Base-by-base conservation (phyloP, 2,329 filamentous ascomycete genomes). In the Fusarium annulatum region DNA sequence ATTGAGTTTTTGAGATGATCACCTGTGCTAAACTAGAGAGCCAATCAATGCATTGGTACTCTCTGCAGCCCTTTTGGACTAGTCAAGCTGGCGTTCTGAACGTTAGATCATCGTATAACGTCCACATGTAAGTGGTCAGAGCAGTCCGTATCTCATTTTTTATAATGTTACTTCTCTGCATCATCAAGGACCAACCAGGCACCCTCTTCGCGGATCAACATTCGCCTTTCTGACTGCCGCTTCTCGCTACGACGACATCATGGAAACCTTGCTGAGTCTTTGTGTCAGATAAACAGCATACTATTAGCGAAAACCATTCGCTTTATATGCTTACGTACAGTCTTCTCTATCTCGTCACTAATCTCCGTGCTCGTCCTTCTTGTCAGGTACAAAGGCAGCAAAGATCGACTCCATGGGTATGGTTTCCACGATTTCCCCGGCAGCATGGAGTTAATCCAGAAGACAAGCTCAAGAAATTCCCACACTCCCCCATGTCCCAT, bases 311-410 rank as follows among this genome's bases (percentile, higher is more conserved):
- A 41, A 41, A n/a, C 28, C 33, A 39, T 63, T 42, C n/a, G 42
- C 53, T 67, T 41, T 53, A 34, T 42, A 28, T 55, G 30, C 48
- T 58, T 67, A 58, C 56, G 41, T 55, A 63, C 43, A 59, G 63
- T 41, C 56, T 71, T 71, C 55, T 64, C 48, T 28, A 46, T 63
- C 41, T 53, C 26, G 41, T 71, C 70, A 73, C 67, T 71, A 67
- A 73, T 73, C 71, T 73, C 71, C 57, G 61, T 73, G 66, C 62
- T 68, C 41, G 42, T 45, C 34, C 30, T 43, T 60, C 45, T 34
- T 53, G 14, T 34, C 53, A 52, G 33, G 45, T 41, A 71, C 53
- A 51, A 70, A 53, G 52, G 53, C 67, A 67, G 68, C 52, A 45
- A 58, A 53, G 66, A 64, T 55, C 48, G 63, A 46, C 62, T 61